Evolutionary conservation across 305 asterid genomes (phyloP).

Genomic region (Solanum aculeatissimum): DNA sequence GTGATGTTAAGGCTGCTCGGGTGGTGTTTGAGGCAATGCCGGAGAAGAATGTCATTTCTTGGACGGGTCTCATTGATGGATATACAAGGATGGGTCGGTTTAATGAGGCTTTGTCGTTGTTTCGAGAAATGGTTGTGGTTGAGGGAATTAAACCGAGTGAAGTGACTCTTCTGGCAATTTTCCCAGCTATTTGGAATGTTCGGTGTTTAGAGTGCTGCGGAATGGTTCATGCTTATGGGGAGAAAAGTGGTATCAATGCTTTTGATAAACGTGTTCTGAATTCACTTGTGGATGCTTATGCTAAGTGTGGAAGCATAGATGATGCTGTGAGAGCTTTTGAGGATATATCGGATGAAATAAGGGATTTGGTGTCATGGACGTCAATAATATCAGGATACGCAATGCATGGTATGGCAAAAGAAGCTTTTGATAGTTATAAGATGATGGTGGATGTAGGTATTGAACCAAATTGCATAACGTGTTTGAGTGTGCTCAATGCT

Average conservation of each 20-base stretch:
- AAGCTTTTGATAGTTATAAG: slow-evolving; percentile 38
- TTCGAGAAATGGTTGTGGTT: slow-evolving; percentile 38
- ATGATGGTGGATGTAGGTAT: slow-evolving; percentile 37
- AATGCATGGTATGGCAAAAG: slow-evolving; percentile 66
- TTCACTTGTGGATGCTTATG: slow-evolving; percentile 59
- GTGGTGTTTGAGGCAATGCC: slow-evolving; percentile 51
- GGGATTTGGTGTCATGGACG: slow-evolving; percentile 68
- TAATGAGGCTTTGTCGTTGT: slow-evolving; percentile 42
- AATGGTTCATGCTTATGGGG: slow-evolving; percentile 51
- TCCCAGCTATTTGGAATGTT: slow-evolving; percentile 64
- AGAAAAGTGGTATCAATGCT: slow-evolving; percentile 39
- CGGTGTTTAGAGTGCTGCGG: slow-evolving; percentile 43
- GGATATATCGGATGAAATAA: slow-evolving; percentile 31
- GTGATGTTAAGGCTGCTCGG: slow-evolving; percentile 44
- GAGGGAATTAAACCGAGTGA: slow-evolving; percentile 54
- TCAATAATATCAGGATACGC: slow-evolving; percentile 65
- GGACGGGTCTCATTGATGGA: slow-evolving; percentile 82
- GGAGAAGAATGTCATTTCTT: slow-evolving; percentile 61
- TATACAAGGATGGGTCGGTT: slow-evolving; percentile 37
- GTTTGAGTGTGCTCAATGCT: slow-evolving; percentile 53
- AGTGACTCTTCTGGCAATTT: slow-evolving; percentile 56
- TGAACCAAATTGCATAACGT: slow-evolving; percentile 52
- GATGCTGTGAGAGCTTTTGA: slow-evolving; percentile 37
- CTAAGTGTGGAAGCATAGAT: slow-evolving; percentile 53
- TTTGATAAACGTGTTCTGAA: slow-evolving; percentile 60